Conservation (phyloP, 2,329 filamentous ascomycete species). For the Aureobasidium leucospermi region DNA sequence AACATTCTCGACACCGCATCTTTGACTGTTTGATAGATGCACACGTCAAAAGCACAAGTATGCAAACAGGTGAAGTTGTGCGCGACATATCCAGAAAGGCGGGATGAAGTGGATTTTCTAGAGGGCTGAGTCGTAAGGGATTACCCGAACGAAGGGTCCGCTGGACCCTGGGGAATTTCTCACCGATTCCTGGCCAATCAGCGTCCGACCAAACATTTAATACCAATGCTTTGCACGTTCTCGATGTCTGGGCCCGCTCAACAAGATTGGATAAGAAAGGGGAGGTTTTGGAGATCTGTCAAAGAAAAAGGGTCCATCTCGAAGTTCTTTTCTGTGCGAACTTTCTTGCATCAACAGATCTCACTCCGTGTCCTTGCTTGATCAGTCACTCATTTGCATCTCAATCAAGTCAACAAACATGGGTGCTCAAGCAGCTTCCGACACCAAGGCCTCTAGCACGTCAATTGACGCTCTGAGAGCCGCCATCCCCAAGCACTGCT, state of each 20-base stretch:
- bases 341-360: conserved; percentile 8
- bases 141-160: neutral
- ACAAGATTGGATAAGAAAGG: conserved; percentile 8
- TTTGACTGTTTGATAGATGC: no score
- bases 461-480: conserved; percentile 6
- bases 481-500: conserved; percentile 97
- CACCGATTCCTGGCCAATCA: neutral
- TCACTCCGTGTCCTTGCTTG: conserved; percentile 2
- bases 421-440: neutral
- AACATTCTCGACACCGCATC: no score
- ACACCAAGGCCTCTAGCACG: neutral
- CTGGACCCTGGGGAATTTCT: neutral
- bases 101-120: neutral
- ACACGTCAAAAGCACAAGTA: neutral
- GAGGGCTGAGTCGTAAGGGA: neutral
- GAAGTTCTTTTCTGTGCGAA: conserved; percentile 5
- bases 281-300: neutral
- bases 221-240: conserved; percentile 2
- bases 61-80: neutral
- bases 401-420: neutral
- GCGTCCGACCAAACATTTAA: neutral
- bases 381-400: conserved; percentile 1
- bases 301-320: conserved; percentile 6
- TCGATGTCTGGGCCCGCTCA: neutral
- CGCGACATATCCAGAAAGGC: neutral